A percentile compares a stretch with the other conserved stretches of the same genome.
Conservation (phyloP, 23 red algal genomes). For the Cyanidioschyzon merolae region DNA sequence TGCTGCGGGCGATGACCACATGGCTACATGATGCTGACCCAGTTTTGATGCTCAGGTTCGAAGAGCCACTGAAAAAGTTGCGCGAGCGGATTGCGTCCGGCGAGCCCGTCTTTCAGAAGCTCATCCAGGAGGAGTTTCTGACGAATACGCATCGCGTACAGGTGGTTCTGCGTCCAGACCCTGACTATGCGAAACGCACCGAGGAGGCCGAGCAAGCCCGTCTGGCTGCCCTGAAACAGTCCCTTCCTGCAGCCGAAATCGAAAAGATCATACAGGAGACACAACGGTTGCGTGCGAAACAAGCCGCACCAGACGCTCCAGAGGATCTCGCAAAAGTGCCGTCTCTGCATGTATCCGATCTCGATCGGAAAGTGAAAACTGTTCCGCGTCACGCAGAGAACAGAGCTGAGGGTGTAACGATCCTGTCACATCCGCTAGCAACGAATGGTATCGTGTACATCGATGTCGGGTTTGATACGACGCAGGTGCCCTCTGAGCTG, state of each 20-base stretch:
- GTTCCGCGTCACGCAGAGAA: constrained; percentile 44
- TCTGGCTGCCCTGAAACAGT: constrained; percentile 22
- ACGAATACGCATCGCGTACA: constrained; percentile 52
- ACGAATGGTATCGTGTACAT: constrained; percentile 88
- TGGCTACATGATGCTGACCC: constrained; percentile 95
- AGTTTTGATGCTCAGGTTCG: constrained; percentile 47
- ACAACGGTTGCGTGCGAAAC: constrained; percentile 71
- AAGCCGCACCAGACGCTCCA: constrained; percentile 63
- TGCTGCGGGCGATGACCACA: constrained; percentile 66
- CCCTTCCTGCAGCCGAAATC: constrained; percentile 31
- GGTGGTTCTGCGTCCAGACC: constrained; percentile 55
- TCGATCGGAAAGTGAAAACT: constrained; percentile 51
- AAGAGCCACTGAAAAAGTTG: constrained; percentile 41
- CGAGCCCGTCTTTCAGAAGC: constrained; percentile 48
- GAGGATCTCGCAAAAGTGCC: constrained; percentile 83
- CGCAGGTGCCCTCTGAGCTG: constrained; percentile 42
- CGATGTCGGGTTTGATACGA: constrained; percentile 69
- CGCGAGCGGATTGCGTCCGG: constrained; percentile 33
- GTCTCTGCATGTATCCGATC: constrained; percentile 35
- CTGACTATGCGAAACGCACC: constrained; percentile 37
- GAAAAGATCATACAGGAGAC: constrained; percentile 47
- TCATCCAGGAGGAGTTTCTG: constrained; percentile 61
- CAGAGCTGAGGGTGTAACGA: constrained; percentile 16
- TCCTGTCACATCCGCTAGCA: constrained; percentile 55
- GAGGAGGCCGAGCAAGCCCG: constrained; percentile 43